A percentile compares a stretch with the other conserved stretches of the same genome.
Evolutionary conservation across 768 basidiomycete species (phyloP).

Genomic region (Strobilomyces dryophilus): DNA sequence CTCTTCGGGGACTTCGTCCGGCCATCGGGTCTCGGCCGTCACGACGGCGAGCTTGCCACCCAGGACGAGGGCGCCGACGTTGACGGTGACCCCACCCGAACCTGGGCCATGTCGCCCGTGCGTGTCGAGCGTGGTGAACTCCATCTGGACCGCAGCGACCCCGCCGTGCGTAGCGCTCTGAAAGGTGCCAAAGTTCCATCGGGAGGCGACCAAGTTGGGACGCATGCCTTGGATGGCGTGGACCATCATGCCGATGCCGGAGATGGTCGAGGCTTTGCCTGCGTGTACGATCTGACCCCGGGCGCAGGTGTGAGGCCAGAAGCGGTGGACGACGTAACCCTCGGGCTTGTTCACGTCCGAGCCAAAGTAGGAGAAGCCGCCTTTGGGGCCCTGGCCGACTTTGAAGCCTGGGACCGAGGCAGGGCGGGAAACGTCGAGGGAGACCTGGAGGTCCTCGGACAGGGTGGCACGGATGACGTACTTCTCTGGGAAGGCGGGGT

Average conservation of each 20-base stretch:
- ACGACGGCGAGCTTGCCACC: conserved; percentile 72
- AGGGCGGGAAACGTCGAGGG: conserved; percentile 68
- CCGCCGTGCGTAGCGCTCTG: conserved; percentile 69
- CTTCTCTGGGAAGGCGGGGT: conserved; percentile 61
- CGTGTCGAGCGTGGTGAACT: conserved; percentile 78
- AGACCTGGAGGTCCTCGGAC: conserved; percentile 74
- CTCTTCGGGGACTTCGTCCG: conserved; percentile 50
- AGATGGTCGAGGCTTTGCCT: conserved; percentile 52
- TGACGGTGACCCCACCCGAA: conserved; percentile 80
- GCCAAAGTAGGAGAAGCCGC: conserved; percentile 89
- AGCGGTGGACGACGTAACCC: conserved; percentile 85
- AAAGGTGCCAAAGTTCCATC: conserved; percentile 97
- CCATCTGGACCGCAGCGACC: conserved; percentile 91
- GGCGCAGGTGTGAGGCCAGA: conserved; percentile 73
- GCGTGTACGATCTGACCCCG: conserved; percentile 66
- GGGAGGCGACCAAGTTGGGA: conserved; percentile 85
- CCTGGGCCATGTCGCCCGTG: conserved; percentile 78
- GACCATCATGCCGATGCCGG: conserved; percentile 80
- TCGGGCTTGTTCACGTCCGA: conserved; percentile 62
- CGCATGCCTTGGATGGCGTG: conserved; percentile 99
- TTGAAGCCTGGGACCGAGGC: conserved; percentile 82
- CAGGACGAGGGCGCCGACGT: conserved; percentile 80
- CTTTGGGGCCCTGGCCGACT: conserved; percentile 81
- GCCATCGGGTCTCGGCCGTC: conserved; percentile 77
- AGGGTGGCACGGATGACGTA: conserved; percentile 81